Evolutionary conservation across 208 protist genomes (phyloP).

Genomic region (Angomonas ambiguus): DNA sequence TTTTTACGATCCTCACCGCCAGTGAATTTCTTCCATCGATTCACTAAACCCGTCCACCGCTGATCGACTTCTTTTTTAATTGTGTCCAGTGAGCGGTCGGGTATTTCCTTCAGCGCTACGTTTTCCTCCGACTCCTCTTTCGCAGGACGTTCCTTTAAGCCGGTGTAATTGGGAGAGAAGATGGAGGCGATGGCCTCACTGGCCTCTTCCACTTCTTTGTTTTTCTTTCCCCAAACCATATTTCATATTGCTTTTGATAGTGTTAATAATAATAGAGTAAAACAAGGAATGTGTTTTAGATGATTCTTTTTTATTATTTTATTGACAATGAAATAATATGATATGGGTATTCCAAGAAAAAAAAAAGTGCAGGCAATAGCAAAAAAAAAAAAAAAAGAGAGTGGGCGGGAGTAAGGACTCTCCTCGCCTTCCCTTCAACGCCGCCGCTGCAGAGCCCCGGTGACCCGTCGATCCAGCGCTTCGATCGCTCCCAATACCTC

Average conservation of each 20-base stretch:
- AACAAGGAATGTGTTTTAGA: too few species aligned
- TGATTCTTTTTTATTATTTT: background rate
- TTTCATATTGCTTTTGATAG: background rate
- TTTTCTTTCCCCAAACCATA: background rate
- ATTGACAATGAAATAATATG: background rate
- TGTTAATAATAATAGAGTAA: too few species aligned
- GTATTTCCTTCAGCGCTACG: background rate
- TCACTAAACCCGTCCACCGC: background rate
- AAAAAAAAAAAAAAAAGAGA: background rate
- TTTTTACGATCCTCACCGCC: background rate
- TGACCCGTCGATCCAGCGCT: conserved; percentile 68
- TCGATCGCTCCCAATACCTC: conserved; percentile 83
- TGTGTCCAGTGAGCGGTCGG: background rate
- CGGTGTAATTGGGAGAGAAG: conserved; percentile 24
- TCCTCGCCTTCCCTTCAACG: background rate
- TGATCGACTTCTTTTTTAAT: too few species aligned
- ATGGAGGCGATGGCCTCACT: conserved; percentile 22
- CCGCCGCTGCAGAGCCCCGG: conserved; percentile 51
- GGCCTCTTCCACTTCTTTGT: conserved; percentile 15
- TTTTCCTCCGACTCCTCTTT: background rate
- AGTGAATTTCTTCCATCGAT: background rate
- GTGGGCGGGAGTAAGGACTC: background rate
- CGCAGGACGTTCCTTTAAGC: background rate
- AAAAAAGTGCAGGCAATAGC: too few species aligned
- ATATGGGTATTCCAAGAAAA: too few species aligned